Base-by-base conservation (phyloP, 306 rosid genomes). In the Quercus suber region DNA sequence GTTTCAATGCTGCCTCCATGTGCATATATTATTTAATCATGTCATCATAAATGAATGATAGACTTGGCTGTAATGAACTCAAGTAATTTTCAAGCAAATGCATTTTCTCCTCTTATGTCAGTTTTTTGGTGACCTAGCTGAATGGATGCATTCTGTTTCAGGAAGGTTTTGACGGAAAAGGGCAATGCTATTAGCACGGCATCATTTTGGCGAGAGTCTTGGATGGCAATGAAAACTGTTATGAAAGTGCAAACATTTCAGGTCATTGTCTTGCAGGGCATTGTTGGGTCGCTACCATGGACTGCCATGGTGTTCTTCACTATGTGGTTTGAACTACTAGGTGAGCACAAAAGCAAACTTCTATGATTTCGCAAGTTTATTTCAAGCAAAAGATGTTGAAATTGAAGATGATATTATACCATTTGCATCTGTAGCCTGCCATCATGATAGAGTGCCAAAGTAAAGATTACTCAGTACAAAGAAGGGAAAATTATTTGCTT, bases 221-320 rank as follows among this genome's bases (percentile, higher is more conserved):
- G 96, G 96, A 77, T 77, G 4, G 98, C 97, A 58, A 93, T 86
- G 88, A 95, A 90, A 84, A 77, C 87, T 59, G 97, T 95, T 73
- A 83, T 80, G 80, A 91, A 90, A 89, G 93, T 95, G 81, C 35
- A 76, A 81, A 95, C 99, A 58, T 95, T 95, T 83, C 97, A 90
- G 85, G 84, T 95, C 57, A 91, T 95, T 69, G 99, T 95, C 79
- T 71, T 95, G 85, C 99, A 93, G 86, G 98, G 99, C 30, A 76
- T 93, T 73, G 83, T 95, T 73, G 98, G 98, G 41, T 95, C 98
- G 8, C 89, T 95, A 37, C 99, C 99, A n/a, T 95, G 99, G 99
- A 95, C 98, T 67, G 98, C 99, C 85, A 95, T 93, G 99, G 99
- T 95, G 84, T 95, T 95, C 92, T 93, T 95, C 91, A 95, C 99